Conservation (phyloP, 805 yeast species). For the Lipomyces chichibuensis region DNA sequence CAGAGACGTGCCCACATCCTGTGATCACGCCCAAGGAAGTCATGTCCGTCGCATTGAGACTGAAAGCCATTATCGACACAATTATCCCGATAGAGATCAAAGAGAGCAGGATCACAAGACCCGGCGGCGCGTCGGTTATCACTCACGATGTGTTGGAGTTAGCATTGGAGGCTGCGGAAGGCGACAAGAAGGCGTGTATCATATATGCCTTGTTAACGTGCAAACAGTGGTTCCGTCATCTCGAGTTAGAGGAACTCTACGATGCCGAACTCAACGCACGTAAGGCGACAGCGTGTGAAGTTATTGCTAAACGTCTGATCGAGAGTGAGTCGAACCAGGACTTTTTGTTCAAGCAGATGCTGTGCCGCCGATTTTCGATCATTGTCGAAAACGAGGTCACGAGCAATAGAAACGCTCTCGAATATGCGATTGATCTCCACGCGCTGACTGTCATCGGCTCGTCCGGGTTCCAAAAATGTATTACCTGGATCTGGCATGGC, state of each 20-base stretch:
- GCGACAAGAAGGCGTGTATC: conserved; percentile 65
- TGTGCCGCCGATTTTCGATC: conserved; percentile 74
- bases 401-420: conserved; percentile 73
- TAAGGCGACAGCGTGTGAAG: conserved; percentile 72
- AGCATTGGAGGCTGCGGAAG: conserved; percentile 78
- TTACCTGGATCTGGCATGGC: conserved; percentile 91
- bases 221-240: conserved; percentile 73
- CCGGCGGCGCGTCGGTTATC: conserved; percentile 59
- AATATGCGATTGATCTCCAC: conserved; percentile 84
- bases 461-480: conserved; percentile 80
- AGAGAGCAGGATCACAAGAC: conserved; percentile 53
- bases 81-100: conserved; percentile 69
- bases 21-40: conserved; percentile 65
- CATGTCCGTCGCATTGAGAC: conserved; percentile 63
- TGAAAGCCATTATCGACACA: conserved; percentile 72
- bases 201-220: conserved; percentile 74
- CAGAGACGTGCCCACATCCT: conserved; percentile 47
- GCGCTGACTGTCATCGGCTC: conserved; percentile 75
- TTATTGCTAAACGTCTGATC: conserved; percentile 68
- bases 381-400: conserved; percentile 55
- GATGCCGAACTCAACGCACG: conserved; percentile 65
- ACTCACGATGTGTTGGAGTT: conserved; percentile 61
- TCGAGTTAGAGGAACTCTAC: conserved; percentile 62
- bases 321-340: conserved; percentile 55
- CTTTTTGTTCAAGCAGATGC: conserved; percentile 62